A percentile compares a stretch with the other conserved stretches of the same genome.
Evolutionary conservation across 108 stramenopile species (phyloP).

Genomic region (Cyclotella sp.): DNA sequence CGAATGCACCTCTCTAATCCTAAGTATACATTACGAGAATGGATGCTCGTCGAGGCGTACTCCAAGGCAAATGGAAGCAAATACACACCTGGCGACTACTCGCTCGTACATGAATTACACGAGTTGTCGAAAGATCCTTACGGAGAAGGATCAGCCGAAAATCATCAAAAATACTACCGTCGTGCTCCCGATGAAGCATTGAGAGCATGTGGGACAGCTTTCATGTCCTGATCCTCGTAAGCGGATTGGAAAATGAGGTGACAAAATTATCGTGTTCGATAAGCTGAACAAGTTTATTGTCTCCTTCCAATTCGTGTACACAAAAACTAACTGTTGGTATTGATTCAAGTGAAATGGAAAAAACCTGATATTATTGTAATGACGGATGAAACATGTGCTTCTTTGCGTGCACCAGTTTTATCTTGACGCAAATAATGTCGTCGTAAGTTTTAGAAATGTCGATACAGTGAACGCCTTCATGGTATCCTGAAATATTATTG

Average conservation of each 20-base stretch:
- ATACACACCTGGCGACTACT: constrained; percentile 61
- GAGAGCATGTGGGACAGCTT: constrained; percentile 81
- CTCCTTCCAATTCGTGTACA: constrained; percentile 15
- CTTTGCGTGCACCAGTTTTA: neutral
- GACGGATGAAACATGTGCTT: neutral
- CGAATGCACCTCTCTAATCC: constrained; percentile 74
- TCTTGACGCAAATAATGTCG: constrained; percentile 5
- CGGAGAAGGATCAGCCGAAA: constrained; percentile 68
- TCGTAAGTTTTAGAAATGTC: neutral
- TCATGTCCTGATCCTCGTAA: constrained; percentile 88
- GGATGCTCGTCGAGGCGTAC: constrained; percentile 92
- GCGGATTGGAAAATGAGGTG: constrained; percentile 39
- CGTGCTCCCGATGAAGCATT: constrained; percentile 72
- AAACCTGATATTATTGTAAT: constrained; percentile 2
- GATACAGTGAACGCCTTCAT: neutral
- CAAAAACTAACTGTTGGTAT: neutral
- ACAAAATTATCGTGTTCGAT: neutral
- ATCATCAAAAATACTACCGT: constrained; percentile 66
- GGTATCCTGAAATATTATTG: constrained; percentile 4
- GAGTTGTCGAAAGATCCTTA: constrained; percentile 75
- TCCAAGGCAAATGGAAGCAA: constrained; percentile 59
- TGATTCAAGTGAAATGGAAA: neutral
- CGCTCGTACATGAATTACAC: constrained; percentile 64
- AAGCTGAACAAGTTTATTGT: neutral
- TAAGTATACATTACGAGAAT: constrained; percentile 83